These are phyloP conservation scores for Escallonia herrerae DNA, from an alignment of 129 eudicot species.

Conservation along the genomic window DNA sequence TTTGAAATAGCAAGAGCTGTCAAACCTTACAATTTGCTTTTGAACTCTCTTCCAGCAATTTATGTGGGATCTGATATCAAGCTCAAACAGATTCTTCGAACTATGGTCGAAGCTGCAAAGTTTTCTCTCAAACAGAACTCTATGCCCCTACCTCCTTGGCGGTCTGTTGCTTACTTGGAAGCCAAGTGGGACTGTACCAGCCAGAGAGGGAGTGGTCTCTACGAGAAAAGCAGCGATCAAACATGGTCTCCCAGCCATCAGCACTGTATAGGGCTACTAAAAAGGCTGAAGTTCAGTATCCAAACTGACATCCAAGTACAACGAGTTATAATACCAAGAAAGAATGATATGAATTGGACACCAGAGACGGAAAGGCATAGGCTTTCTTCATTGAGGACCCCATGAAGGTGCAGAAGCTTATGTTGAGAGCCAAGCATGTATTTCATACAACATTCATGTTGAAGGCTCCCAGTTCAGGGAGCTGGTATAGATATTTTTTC, in stretches of 20 bases:
- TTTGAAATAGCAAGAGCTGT: constrained; percentile 30
- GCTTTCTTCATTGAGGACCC: neutral
- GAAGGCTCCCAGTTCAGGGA: too few species aligned
- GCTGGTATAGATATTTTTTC: too few species aligned
- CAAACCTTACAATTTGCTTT: constrained; percentile 10
- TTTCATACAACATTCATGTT: too few species aligned
- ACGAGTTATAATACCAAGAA: constrained; percentile 4
- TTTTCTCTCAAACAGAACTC: constrained; percentile 26
- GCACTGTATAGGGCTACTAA: constrained; percentile 11
- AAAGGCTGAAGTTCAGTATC: constrained; percentile 9
- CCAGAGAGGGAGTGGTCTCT: constrained; percentile 3
- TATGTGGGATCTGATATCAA: constrained; percentile 17
- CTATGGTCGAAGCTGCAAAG: constrained; percentile 21
- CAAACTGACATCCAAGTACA: constrained; percentile 6
- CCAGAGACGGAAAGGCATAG: neutral
- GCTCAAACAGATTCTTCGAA: constrained; percentile 21
- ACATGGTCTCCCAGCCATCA: neutral
- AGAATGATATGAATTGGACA: constrained; percentile 2
- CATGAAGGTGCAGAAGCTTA: neutral
- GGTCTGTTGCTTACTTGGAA: constrained; percentile 25
- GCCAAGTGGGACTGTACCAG: constrained; percentile 26
- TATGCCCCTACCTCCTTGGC: constrained; percentile 41
- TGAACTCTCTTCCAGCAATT: constrained; percentile 16
- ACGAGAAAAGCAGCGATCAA: neutral
- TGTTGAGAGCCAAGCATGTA: too few species aligned